A percentile compares a stretch with the other conserved stretches of the same genome.
phyloP scores from a whole-genome alignment of 202 grass and related monocot species.

The Thinopyrum obtusiflorum region DNA sequence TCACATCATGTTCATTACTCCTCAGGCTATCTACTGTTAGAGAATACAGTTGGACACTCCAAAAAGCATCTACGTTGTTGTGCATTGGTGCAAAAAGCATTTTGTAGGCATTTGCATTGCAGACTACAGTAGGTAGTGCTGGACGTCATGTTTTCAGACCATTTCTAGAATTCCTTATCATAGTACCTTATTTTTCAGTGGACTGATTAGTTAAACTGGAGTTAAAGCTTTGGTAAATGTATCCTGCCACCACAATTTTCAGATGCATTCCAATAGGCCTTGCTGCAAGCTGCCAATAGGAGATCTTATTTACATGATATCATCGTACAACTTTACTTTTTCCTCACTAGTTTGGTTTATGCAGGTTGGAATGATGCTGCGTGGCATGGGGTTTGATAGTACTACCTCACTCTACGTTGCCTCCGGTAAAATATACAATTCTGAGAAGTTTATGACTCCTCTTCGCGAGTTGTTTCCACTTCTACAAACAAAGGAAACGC shows the following conservation, averaged over 20 bases:
- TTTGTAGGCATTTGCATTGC: background rate
- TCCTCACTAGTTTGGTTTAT: conserved; percentile 17
- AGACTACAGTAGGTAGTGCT: background rate
- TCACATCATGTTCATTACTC: background rate
- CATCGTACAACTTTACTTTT: background rate
- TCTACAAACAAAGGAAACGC: conserved; percentile 79
- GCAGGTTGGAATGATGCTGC: conserved; percentile 98
- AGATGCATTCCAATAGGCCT: background rate
- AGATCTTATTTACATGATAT: background rate
- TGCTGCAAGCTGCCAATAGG: background rate
- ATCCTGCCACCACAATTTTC: background rate
- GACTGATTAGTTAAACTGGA: background rate
- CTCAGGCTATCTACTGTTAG: background rate
- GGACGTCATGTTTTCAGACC: background rate
- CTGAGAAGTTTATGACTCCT: conserved; percentile 73
- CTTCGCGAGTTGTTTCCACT: conserved; percentile 79
- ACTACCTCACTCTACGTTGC: conserved; percentile 75
- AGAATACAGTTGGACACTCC: background rate
- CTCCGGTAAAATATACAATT: conserved; percentile 87
- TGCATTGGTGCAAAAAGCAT: background rate
- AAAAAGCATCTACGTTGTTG: background rate
- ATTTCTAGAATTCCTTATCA: background rate
- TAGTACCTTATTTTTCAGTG: background rate
- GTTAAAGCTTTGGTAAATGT: background rate
- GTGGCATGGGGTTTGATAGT: conserved; percentile 88